A percentile compares a stretch with the other conserved stretches of the same genome.
These are phyloP conservation scores for Aspergillus ruber DNA, from an alignment of 2,329 filamentous ascomycete genomes.

Conservation along the genomic window DNA sequence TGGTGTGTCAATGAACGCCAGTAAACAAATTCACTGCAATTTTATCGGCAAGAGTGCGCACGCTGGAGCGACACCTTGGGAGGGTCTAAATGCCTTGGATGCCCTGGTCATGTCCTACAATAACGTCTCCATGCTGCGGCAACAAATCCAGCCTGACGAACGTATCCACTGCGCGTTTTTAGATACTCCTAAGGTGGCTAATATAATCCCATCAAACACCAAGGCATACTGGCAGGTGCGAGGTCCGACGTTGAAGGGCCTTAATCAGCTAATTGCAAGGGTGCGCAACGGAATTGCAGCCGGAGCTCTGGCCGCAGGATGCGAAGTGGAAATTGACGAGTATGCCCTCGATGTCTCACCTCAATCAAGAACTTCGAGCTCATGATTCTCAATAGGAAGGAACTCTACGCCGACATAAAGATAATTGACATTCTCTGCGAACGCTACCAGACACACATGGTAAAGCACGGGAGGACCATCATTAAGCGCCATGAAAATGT, in stretches of 20 bases:
- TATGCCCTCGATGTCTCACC: conserved; percentile 6
- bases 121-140: conserved; percentile 47
- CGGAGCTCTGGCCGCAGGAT: conserved; percentile 30
- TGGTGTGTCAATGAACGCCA: conserved; percentile 26
- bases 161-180: conserved; percentile 51
- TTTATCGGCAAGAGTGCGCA: conserved; percentile 51
- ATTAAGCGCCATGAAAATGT: conserved; percentile 33
- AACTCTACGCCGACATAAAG: conserved; percentile 42
- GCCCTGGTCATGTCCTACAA: conserved; percentile 45
- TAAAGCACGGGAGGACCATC: conserved; percentile 30
- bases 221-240: conserved; percentile 43
- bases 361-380: background rate
- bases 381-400: conserved; percentile 8
- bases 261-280: conserved; percentile 25
- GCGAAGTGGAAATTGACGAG: conserved; percentile 26
- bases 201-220: conserved; percentile 51
- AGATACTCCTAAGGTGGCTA: conserved; percentile 49
- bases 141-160: conserved; percentile 50
- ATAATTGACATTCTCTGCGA: conserved; percentile 42
- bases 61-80: conserved; percentile 51
- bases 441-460: conserved; percentile 42
- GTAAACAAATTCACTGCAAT: conserved; percentile 31
- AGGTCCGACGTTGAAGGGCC: conserved; percentile 36
- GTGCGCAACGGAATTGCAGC: conserved; percentile 31
- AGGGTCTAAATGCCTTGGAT: conserved; percentile 55